Evolutionary conservation across 2,329 filamentous ascomycete species (phyloP), one percentile per base, ranked within the genome.

Genomic region (Simplicillium aogashimaense): DNA sequence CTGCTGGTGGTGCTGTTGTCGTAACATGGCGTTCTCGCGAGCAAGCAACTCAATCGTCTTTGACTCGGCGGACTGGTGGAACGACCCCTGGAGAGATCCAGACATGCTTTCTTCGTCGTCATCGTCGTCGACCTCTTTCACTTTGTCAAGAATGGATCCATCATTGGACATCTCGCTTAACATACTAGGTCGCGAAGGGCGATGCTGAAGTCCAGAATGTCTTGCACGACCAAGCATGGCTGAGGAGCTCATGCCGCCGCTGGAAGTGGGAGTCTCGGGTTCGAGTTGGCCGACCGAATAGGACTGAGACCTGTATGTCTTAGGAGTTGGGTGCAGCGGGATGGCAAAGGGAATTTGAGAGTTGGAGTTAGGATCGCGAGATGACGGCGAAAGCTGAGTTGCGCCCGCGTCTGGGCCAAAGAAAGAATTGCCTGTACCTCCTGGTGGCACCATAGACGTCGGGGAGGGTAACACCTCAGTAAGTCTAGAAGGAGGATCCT

Each of bases 271-370:
- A 2, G 63, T 63, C 43, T 90, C 85, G 1, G 81, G 74, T 39
- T 95, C 88, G 45, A 88, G 69, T 57, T 95, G 89, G 4, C 89
- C 89, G 36, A 94, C 90, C 0, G 90, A 97, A 60, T 97, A 97
- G 4, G 92, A 97, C 60, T 95, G 87, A 6, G 92, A 98, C 34
- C 92, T 81, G 52, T 94, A 92, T 1, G 86, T 88, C 61, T 97
- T 97, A 2, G 86, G 86, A 0, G 86, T 92, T 1, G 90, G 88
- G 47, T 94, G 86, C 15, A 94, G 70, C 4, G 88, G 88, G 49
- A 94, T 94, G 7, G 85, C 75, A 53, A 94, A 94, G 1, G 87
- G 86, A 40, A 94, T 84, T 46, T 90, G 78, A 49, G 70, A 61
- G 45, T 74, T 81, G 33, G 67, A 66, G 29, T 59, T 71, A 50